These are phyloP conservation scores for Spinellus fusiger DNA, from an alignment of 192 early-diverging fungal species.

Conservation along the genomic window DNA sequence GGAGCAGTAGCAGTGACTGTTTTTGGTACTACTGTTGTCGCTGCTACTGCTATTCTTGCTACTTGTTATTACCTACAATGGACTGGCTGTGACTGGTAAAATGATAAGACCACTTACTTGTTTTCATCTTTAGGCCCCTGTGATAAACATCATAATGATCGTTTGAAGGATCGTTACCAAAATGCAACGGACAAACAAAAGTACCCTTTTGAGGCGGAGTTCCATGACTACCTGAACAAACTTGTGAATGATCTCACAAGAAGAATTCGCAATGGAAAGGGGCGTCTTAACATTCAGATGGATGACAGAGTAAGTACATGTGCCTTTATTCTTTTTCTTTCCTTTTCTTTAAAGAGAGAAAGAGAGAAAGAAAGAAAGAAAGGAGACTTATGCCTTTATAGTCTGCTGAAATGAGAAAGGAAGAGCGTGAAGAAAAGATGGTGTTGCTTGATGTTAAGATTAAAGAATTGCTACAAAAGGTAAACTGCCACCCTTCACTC, in stretches of 20 bases:
- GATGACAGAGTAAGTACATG: conserved; percentile 48
- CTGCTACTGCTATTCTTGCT: background rate
- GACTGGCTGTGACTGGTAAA: too few species aligned
- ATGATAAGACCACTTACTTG: too few species aligned
- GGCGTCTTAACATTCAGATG: conserved; percentile 54
- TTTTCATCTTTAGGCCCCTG: conserved; percentile 51
- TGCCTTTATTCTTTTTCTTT: background rate
- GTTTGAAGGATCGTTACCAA: conserved; percentile 61
- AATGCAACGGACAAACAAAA: conserved; percentile 57
- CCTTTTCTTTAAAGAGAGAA: background rate
- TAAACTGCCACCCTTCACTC: background rate
- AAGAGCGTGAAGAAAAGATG: conserved; percentile 76
- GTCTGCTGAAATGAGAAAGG: conserved; percentile 49
- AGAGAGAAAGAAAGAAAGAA: too few species aligned
- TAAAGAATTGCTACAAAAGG: conserved; percentile 54
- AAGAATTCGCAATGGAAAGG: conserved; percentile 64
- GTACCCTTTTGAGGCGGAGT: conserved; percentile 70
- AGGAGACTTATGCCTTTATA: too few species aligned
- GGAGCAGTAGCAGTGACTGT: too few species aligned
- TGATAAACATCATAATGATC: conserved; percentile 78
- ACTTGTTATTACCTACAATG: conserved; percentile 1
- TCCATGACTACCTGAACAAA: conserved; percentile 57
- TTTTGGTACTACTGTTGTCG: background rate
- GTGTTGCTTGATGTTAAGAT: conserved; percentile 79
- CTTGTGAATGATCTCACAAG: conserved; percentile 66